Evolutionary conservation across 1,284 basidiomycete species (phyloP).

Genomic region (Fistulina hepatica): DNA sequence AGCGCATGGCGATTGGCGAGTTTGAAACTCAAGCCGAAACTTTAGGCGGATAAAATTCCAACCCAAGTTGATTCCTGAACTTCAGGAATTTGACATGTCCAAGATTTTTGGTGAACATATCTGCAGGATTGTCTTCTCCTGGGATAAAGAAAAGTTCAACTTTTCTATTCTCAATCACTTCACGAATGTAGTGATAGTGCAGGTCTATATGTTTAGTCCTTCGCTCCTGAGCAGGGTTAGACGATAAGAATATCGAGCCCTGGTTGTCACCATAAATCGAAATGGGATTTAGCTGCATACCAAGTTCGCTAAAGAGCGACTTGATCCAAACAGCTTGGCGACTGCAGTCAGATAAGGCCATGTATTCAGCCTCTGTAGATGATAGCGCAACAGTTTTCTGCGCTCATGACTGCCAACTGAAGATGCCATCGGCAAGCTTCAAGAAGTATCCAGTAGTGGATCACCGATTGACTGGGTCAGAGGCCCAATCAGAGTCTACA

Average conservation of each 20-base stretch:
- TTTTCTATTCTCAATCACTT: conserved; percentile 16
- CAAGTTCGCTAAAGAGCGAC: background rate
- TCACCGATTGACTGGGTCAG: conserved; percentile 5
- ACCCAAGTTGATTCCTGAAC: background rate
- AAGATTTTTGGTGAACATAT: conserved; percentile 21
- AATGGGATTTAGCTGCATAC: background rate
- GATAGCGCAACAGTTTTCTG: conserved; percentile 12
- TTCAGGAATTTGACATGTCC: background rate
- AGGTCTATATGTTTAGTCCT: conserved; percentile 33
- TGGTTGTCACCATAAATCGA: conserved; percentile 27
- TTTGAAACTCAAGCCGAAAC: no score
- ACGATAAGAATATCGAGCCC: conserved; percentile 23
- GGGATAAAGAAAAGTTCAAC: conserved; percentile 13
- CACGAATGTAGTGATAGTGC: conserved; percentile 26
- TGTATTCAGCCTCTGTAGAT: conserved; percentile 11
- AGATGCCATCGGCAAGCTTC: conserved; percentile 7
- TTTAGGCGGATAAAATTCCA: background rate
- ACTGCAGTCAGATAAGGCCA: conserved; percentile 6
- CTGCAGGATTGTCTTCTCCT: conserved; percentile 18
- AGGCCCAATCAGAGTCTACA: conserved; percentile 9
- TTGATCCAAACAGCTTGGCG: conserved; percentile 7
- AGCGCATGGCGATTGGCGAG: no score
- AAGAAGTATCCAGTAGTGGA: conserved; percentile 12
- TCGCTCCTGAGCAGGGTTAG: conserved; percentile 20
- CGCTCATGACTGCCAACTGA: conserved; percentile 10